Base-by-base conservation (phyloP, 2,329 filamentous ascomycete species). In the Fusarium staphyleae region DNA sequence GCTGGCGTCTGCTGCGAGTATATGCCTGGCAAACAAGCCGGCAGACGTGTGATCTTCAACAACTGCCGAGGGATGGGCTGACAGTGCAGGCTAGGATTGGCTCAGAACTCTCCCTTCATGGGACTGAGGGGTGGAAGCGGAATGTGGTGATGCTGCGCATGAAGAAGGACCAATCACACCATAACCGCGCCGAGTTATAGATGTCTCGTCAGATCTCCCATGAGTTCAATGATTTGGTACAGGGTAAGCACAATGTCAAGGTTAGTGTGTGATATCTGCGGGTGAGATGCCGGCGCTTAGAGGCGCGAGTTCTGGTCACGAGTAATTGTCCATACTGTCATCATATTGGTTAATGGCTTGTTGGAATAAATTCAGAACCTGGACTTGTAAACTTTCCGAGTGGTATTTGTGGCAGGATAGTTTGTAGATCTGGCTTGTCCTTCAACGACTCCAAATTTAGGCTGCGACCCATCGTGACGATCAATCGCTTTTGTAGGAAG, bases 81-180 rank as follows among this genome's bases (percentile, higher is more conserved):
- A 9, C 11, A 18, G 12, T 13, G 8, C 9, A 5, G 12, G 10
- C 16, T 28, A 12, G 11, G 26, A 50, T 50, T 50, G 39, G 39
- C 29, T n/a, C 9, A 30, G 26, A 28, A 15, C 19, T 22, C 24
- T 32, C 22, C 24, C 12, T 37, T 16, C 8, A 13, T 14, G 32
- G 15, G 18, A 32, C 43, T 49, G 30, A 44, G 46, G 30, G 22
- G 45, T 10, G 36, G 30, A 16, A 39, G 35, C 18, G 15, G 29
- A 18, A 46, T 50, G 44, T 59, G 45, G 47, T 42, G 22, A 36
- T 33, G 24, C 29, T 24, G 10, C 14, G 37, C 30, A 34, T 24
- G 34, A 13, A 19, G 46, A 12, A 35, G 43, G 16, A 12, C 19
- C 19, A 49, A 49, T 49, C 39, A 44, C 37, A 35, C 16, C 28